Evolutionary conservation across 2,329 filamentous ascomycete species (phyloP).

Genomic region (Chaetomiaceae sp.): DNA sequence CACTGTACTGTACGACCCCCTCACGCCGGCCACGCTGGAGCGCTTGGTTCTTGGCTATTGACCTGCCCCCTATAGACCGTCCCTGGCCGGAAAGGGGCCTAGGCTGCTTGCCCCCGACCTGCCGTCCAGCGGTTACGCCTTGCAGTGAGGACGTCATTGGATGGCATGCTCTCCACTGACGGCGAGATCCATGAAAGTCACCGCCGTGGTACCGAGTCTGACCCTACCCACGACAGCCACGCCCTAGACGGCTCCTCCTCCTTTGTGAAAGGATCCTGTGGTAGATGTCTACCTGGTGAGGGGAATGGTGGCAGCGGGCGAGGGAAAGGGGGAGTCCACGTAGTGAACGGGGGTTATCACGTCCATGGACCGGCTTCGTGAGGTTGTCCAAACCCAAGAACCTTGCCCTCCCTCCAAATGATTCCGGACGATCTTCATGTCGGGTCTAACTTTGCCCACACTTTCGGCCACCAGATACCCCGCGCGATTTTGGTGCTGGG

Average conservation of each 20-base stretch:
- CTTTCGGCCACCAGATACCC: constrained; percentile 7
- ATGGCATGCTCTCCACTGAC: constrained; percentile 16
- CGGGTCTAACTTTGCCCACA: background rate
- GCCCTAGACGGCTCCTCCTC: constrained; percentile 10
- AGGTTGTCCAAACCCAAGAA: background rate
- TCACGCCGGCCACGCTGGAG: background rate
- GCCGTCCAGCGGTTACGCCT: constrained; percentile 13
- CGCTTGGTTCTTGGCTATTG: constrained; percentile 12
- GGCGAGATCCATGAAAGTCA: constrained; percentile 19
- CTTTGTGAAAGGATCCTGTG: too few relatives aligned
- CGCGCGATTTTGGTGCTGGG: constrained; percentile 8
- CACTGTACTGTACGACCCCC: constrained; percentile 19
- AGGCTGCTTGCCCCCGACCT: constrained; percentile 10
- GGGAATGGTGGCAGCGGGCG: background rate
- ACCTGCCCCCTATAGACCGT: constrained; percentile 7
- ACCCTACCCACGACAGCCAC: constrained; percentile 9
- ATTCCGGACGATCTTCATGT: background rate
- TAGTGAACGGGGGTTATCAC: background rate
- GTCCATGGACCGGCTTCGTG: background rate
- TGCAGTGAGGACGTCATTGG: constrained; percentile 18
- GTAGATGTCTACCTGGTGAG: background rate
- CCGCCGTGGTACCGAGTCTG: constrained; percentile 23
- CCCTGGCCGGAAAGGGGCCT: background rate
- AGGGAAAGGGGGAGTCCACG: background rate
- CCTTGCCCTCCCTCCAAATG: background rate